Base-by-base conservation (phyloP, 1,284 basidiomycete species). In the Sporisorium exsertum region DNA sequence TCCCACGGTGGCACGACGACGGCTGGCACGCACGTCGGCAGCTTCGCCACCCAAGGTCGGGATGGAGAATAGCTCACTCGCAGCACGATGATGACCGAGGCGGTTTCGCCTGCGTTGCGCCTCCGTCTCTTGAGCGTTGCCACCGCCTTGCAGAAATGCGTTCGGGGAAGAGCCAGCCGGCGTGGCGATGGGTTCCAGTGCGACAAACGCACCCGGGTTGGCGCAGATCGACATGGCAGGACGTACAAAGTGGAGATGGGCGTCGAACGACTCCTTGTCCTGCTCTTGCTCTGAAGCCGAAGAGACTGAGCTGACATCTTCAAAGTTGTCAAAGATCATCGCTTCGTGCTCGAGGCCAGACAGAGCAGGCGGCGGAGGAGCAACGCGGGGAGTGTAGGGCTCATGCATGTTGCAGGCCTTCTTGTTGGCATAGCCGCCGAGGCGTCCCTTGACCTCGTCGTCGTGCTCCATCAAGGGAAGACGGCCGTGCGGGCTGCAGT, bases 321-420 rank as follows among this genome's bases (percentile, higher is more conserved):
- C 72, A 29, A 75, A 75, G 20, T 74, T 74, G 54, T 75, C 72
- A 51, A 75, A 75, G 24, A 75, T 67, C 43, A 70, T 46, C 18
- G 72, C 67, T 20, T 70, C 72, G 35, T 65, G 67, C 24, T 75
- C 72, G 18, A 58, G 40, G 16, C 51, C 69, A 27, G 55, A 29
- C 7, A 53, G 40, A 10, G n/a, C 18, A 22, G 54, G 40, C 6
- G 55, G 56, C 22, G 45, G 35, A 32, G 47, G 35, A 37, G 35
- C 3, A 10, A 54, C 8, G 5, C 49, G 45, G 8, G 42, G 32
- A 37, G 18, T 8, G n/a, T 20, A 37, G 24, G 33, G 33, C 33
- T 20, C n/a, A 4, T 47, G 49, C 46, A 40, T 46, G 26, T 40
- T 35, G 3, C 42, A 13, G 10, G 10, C 3, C 13, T 49, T 51